Evolutionary conservation across 2,329 filamentous ascomycete genomes (phyloP), one percentile per base, ranked within the genome.

Genomic region (Aureobasidium sp.): DNA sequence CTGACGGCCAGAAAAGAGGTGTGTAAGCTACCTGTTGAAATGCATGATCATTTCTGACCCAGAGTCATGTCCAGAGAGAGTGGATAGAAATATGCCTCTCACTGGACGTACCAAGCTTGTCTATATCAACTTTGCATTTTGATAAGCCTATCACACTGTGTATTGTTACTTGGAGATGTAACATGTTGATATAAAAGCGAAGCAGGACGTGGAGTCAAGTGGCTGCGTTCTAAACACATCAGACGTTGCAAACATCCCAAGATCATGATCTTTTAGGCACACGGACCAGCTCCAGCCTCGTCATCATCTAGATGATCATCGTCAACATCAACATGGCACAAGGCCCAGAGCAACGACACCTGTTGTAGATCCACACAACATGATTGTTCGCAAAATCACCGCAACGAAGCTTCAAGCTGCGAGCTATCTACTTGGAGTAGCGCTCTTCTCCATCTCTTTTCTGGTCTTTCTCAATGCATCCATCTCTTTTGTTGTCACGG

Each of bases 391-490:
- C 45, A 48, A 48, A 27, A 48, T 48, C 69, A 85, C 82, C 30
- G 84, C 82, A n/a, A 80, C 78, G 21, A 76, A 76, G 65, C 71
- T 78, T 2, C 84, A 87, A 70, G 78, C 82, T 34, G 73, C 82
- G 62, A 88, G 89, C 34, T 95, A 95, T 73, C 84, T 95, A 39
- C 81, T 91, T 66, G 87, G 87, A 71, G 88, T 94, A 69, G 89
- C 88, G 63, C 85, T 95, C 68, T 93, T 93, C 79, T 90, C 86
- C 74, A 94, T 95, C 70, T 88, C 88, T 59, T 94, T 94, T 77
- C 87, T 95, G 66, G 90, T 95, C 69, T 95, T 95, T 76, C 83
- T 95, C 64, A 94, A 94, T 78, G 89, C 86, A 77, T 87, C 85
- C 71, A 81, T 94, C 63, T 91, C 88, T 60, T 95, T 94, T 75